Evolutionary conservation across 2,329 filamentous ascomycete species (phyloP).

Genomic region (Xylariaceae sp.): DNA sequence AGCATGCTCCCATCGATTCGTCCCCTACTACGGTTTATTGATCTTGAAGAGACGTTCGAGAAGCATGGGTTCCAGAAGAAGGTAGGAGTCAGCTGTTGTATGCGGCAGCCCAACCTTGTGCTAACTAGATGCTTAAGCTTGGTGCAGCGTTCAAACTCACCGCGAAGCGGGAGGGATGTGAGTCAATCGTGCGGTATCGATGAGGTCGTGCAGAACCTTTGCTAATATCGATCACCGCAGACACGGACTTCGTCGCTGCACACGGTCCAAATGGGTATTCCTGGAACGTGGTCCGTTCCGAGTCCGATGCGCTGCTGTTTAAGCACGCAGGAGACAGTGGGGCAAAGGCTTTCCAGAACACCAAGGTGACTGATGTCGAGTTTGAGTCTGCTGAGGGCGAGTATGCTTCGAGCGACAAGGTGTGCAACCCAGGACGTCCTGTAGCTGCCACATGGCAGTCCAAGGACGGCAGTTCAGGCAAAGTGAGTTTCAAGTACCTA

Average conservation of each 20-base stretch:
- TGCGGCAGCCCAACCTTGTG: too few relatives aligned
- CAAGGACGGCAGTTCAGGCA: conserved; percentile 35
- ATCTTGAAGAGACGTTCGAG: not conserved
- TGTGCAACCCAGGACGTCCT: conserved; percentile 15
- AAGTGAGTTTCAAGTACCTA: conserved; percentile 44
- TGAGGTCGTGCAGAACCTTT: too few relatives aligned
- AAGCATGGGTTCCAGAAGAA: conserved; percentile 38
- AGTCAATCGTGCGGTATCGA: too few relatives aligned
- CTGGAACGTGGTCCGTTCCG: conserved; percentile 46
- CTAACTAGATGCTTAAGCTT: too few relatives aligned
- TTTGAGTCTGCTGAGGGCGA: conserved; percentile 22
- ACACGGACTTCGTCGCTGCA: conserved; percentile 40
- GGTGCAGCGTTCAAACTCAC: too few relatives aligned
- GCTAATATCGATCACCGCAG: conserved; percentile 16
- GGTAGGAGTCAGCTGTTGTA: not conserved
- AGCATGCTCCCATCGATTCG: conserved; percentile 37
- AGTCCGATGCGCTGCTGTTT: conserved; percentile 43
- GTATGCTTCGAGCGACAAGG: not conserved
- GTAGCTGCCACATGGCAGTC: conserved; percentile 33
- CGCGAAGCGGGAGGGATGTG: too few relatives aligned
- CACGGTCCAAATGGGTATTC: conserved; percentile 36
- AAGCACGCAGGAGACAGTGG: conserved; percentile 37
- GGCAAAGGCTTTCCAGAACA: conserved; percentile 38
- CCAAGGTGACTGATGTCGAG: conserved; percentile 32
- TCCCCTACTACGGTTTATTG: conserved; percentile 26